These are phyloP conservation scores for Babesia gibsoni DNA, from an alignment of 169 alveolate species.

Conservation along the genomic window DNA sequence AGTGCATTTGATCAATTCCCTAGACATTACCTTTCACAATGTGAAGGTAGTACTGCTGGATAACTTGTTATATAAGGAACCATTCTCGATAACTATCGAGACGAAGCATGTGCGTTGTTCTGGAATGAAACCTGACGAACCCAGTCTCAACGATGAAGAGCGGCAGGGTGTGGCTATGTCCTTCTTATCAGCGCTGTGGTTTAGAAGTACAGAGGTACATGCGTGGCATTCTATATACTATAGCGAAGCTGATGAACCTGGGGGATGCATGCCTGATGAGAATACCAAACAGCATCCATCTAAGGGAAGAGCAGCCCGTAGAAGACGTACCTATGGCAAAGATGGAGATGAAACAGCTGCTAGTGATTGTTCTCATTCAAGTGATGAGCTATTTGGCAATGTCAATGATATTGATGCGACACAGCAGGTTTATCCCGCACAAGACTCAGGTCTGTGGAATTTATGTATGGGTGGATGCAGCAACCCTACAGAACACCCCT, in stretches of 20 bases:
- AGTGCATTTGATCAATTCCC: constrained; percentile 21
- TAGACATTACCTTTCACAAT: constrained; percentile 23
- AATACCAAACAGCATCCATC: not conserved
- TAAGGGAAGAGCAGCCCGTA: not conserved
- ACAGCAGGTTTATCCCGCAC: not conserved
- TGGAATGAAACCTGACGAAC: constrained; percentile 35
- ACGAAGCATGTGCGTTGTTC: constrained; percentile 25
- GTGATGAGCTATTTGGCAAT: constrained; percentile 48
- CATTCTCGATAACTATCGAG: constrained; percentile 49
- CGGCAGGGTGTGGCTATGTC: constrained; percentile 22
- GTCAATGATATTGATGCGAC: not conserved
- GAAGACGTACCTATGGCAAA: not conserved
- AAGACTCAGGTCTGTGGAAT: constrained; percentile 6
- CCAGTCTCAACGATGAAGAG: constrained; percentile 24
- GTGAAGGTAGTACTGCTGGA: constrained; percentile 42
- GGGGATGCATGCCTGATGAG: not conserved
- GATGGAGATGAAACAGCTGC: constrained; percentile 10
- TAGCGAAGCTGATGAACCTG: not conserved
- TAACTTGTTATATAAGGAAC: constrained; percentile 37
- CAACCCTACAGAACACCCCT: not conserved
- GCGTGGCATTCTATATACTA: constrained; percentile 21
- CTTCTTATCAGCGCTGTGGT: constrained; percentile 33
- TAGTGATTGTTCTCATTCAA: constrained; percentile 19
- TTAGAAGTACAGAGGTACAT: constrained; percentile 34
- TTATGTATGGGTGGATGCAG: constrained; percentile 14